Conservation (phyloP, 169 alveolate genomes). For the Cryptosporidium ubiquitum region DNA sequence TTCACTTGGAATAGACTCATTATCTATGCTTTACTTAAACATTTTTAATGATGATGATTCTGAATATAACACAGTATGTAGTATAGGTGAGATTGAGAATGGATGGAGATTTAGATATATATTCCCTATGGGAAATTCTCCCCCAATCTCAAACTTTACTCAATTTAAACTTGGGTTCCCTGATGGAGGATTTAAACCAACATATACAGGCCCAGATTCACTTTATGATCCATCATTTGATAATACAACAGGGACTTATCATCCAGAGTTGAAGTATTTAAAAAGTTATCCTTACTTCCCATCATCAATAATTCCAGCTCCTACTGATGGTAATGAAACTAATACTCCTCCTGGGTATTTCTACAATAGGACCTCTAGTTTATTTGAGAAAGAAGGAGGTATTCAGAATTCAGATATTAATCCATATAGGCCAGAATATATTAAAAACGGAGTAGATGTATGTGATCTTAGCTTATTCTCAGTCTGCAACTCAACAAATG, state of each 20-base stretch:
- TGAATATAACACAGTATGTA: slow-evolving; percentile 6
- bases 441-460: neutral
- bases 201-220: neutral
- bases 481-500: slow-evolving; percentile 6
- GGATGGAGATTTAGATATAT: slow-evolving; percentile 18
- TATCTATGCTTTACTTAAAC: neutral
- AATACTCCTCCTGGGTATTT: slow-evolving; percentile 33
- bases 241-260: neutral
- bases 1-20: slow-evolving; percentile 6
- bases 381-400: neutral
- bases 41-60: neutral
- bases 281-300: slow-evolving; percentile 11
- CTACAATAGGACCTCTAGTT: neutral
- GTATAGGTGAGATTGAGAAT: neutral
- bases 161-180: slow-evolving; percentile 1
- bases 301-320: slow-evolving; percentile 10
- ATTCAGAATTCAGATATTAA: neutral
- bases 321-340: neutral
- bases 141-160: neutral
- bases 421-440: neutral
- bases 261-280: slow-evolving; percentile 6
- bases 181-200: slow-evolving; percentile 17
- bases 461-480: neutral
- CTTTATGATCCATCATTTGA: neutral
- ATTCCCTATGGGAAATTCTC: slow-evolving; percentile 3